Conservation (phyloP, 2,329 filamentous ascomycete genomes). For the Penicillium sp. region DNA sequence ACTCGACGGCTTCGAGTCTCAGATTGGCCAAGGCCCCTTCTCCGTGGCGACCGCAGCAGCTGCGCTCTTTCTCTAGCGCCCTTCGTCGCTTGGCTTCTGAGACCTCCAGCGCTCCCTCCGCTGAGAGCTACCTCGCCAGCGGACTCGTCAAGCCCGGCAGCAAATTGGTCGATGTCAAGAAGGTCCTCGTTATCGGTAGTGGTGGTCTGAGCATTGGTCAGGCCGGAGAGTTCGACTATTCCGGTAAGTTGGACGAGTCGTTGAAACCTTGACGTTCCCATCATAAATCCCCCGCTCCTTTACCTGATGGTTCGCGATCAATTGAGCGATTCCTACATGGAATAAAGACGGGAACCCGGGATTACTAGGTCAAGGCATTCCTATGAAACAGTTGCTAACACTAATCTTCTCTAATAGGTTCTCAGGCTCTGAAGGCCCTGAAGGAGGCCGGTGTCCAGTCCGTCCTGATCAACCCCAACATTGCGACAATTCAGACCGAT, state of each 20-base stretch:
- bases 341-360: no score
- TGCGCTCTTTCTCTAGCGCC: constrained; percentile 37
- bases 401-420: no score
- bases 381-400: no score
- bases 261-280: no score
- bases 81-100: constrained; percentile 44
- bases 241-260: constrained; percentile 62
- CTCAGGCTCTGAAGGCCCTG: constrained; percentile 90
- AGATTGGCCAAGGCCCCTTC: no score
- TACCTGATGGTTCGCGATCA: no score
- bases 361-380: no score
- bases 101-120: constrained; percentile 64
- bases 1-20: constrained; percentile 27
- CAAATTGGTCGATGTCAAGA: constrained; percentile 81
- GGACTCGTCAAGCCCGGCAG: constrained; percentile 68
- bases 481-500: constrained; percentile 95
- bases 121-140: constrained; percentile 80
- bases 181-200: constrained; percentile 91
- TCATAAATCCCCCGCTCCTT: no score
- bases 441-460: constrained; percentile 85
- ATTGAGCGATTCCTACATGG: no score
- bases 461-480: no score
- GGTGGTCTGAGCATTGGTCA: constrained; percentile 94
- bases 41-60: constrained; percentile 36
- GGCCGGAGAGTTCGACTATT: constrained; percentile 97